Conservation (phyloP, 306 rosid species). For the Begonia loranthoides region DNA sequence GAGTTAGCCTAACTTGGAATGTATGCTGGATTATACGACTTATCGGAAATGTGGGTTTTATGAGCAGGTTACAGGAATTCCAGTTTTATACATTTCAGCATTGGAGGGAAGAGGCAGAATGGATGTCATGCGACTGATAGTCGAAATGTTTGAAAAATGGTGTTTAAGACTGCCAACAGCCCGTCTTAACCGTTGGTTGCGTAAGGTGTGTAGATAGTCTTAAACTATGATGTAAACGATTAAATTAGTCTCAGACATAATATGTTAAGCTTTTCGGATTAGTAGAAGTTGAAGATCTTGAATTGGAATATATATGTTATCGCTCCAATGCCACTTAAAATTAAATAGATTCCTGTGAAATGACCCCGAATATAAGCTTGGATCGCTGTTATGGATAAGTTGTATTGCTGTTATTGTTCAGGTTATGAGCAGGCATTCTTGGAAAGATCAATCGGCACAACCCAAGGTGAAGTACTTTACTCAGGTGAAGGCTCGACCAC, state of each 20-base stretch:
- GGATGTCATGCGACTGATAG: constrained; percentile 49
- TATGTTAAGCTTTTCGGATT: no score
- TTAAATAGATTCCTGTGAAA: no score
- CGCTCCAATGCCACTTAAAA: no score
- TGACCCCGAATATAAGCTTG: no score
- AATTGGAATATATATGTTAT: no score
- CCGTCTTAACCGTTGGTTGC: constrained; percentile 89
- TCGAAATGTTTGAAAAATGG: constrained; percentile 81
- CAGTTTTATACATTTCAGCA: constrained; percentile 79
- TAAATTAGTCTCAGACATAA: no score
- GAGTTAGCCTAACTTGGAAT: no score
- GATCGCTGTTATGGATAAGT: no score
- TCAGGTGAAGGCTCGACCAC: constrained; percentile 94
- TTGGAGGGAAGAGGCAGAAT: constrained; percentile 75
- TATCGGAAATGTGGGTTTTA: neutral
- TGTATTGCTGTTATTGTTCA: constrained; percentile 8
- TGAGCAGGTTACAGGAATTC: constrained; percentile 76
- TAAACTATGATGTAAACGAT: no score
- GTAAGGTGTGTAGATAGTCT: constrained; percentile 36
- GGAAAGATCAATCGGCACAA: constrained; percentile 92
- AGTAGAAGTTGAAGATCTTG: neutral
- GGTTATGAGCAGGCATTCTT: constrained; percentile 98
- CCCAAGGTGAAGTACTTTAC: constrained; percentile 88
- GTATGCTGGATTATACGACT: no score
- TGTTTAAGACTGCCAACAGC: constrained; percentile 74